These are phyloP conservation scores for Phytophthora idaei DNA, from an alignment of 352 stramenopile species.

Conservation along the genomic window DNA sequence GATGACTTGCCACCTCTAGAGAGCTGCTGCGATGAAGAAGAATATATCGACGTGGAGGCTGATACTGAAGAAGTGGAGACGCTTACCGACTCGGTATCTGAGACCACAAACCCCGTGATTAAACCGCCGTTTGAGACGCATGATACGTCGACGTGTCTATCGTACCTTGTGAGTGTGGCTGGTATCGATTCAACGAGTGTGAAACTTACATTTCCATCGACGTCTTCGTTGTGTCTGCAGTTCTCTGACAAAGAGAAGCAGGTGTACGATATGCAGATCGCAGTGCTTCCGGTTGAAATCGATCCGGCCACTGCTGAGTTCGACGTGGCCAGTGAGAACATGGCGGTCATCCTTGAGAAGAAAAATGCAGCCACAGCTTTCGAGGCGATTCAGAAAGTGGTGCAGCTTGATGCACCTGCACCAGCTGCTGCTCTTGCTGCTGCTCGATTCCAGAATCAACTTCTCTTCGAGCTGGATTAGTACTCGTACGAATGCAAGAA, in stretches of 20 bases:
- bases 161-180: constrained; percentile 55
- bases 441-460: constrained; percentile 71
- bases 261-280: constrained; percentile 43
- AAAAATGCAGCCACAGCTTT: not conserved
- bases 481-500: not conserved
- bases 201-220: constrained; percentile 44
- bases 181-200: constrained; percentile 46
- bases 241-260: constrained; percentile 31
- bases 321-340: constrained; percentile 73
- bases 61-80: not conserved
- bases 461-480: constrained; percentile 75
- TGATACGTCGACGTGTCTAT: constrained; percentile 49
- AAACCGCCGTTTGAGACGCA: constrained; percentile 48
- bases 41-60: constrained; percentile 6
- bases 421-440: constrained; percentile 22
- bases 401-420: constrained; percentile 5
- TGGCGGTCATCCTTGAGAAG: constrained; percentile 72
- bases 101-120: not conserved
- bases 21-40: constrained; percentile 61
- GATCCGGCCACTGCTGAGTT: constrained; percentile 40
- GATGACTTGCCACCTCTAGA: constrained; percentile 64
- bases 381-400: not conserved
- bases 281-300: constrained; percentile 37
- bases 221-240: constrained; percentile 36
- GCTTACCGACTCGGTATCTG: not conserved